Conservation (phyloP, 179 eudicot species). For the Carnegiea gigantea region DNA sequence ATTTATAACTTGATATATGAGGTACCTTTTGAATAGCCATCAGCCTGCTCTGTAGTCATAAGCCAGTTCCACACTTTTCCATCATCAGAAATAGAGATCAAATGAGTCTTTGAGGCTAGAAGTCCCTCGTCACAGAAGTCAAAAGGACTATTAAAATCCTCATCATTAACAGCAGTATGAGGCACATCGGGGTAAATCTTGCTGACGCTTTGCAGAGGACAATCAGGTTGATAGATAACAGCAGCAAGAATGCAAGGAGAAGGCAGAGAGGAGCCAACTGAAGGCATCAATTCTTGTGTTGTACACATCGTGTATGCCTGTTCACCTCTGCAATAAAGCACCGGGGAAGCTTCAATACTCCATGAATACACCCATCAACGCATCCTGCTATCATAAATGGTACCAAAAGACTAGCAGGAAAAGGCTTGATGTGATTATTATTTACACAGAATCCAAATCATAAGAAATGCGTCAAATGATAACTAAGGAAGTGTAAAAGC, state of each 20-base stretch:
- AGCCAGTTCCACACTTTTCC: constrained; percentile 99
- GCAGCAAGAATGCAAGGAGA: constrained; percentile 87
- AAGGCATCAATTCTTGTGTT: constrained; percentile 90
- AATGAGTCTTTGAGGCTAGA: constrained; percentile 67
- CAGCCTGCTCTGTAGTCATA: constrained; percentile 71
- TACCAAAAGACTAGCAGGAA: neutral
- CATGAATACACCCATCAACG: neutral
- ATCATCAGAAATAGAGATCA: constrained; percentile 89
- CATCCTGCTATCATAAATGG: neutral
- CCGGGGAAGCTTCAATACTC: neutral
- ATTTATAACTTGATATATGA: constrained; percentile 29
- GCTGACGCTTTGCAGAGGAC: constrained; percentile 65
- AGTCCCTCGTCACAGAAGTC: constrained; percentile 68
- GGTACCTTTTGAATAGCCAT: constrained; percentile 45
- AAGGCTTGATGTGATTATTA: neutral
- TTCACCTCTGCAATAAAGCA: constrained; percentile 70
- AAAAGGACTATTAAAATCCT: constrained; percentile 65
- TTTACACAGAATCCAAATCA: no score
- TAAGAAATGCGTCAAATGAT: no score
- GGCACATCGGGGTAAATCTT: constrained; percentile 61
- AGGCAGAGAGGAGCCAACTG: constrained; percentile 81
- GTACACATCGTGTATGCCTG: constrained; percentile 77
- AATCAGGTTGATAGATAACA: constrained; percentile 71
- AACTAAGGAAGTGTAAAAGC: no score
- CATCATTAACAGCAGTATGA: constrained; percentile 47